Evolutionary conservation across 371 early-diverging fungal species (phyloP).

Genomic region (Zopfochytrium polystomum): DNA sequence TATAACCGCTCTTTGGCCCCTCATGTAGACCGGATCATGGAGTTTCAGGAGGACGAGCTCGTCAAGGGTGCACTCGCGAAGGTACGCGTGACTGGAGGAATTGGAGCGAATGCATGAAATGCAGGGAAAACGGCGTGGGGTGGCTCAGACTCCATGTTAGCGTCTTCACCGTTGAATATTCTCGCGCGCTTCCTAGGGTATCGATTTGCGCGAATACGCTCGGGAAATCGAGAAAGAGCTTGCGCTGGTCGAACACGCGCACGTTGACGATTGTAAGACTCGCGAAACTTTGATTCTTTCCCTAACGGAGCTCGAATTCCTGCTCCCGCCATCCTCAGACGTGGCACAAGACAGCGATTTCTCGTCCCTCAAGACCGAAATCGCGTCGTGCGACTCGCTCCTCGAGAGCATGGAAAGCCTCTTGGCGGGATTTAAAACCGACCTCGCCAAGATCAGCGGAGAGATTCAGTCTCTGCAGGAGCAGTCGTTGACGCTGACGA

Average conservation of each 20-base stretch:
- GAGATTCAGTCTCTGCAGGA: constrained; percentile 85
- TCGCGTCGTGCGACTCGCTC: constrained; percentile 70
- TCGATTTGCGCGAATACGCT: constrained; percentile 85
- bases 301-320: background rate
- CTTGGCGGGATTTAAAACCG: constrained; percentile 76
- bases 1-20: no score
- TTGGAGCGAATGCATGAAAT: no score
- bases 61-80: constrained; percentile 74
- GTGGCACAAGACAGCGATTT: constrained; percentile 64
- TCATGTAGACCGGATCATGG: no score
- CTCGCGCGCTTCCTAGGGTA: no score
- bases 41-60: constrained; percentile 73
- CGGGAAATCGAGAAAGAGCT: constrained; percentile 72
- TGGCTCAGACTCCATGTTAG: no score
- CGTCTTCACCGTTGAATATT: no score
- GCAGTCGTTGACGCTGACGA: constrained; percentile 73
- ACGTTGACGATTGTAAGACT: constrained; percentile 68
- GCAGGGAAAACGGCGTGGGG: no score
- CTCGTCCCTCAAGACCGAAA: constrained; percentile 68
- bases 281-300: constrained; percentile 1
- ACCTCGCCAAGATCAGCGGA: constrained; percentile 78
- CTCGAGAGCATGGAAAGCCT: constrained; percentile 83
- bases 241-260: constrained; percentile 60
- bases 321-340: constrained; percentile 46
- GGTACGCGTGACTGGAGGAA: no score